These are phyloP conservation scores for Basipetospora chlamydospora DNA, from an alignment of 2,329 filamentous ascomycete genomes.

Conservation along the genomic window DNA sequence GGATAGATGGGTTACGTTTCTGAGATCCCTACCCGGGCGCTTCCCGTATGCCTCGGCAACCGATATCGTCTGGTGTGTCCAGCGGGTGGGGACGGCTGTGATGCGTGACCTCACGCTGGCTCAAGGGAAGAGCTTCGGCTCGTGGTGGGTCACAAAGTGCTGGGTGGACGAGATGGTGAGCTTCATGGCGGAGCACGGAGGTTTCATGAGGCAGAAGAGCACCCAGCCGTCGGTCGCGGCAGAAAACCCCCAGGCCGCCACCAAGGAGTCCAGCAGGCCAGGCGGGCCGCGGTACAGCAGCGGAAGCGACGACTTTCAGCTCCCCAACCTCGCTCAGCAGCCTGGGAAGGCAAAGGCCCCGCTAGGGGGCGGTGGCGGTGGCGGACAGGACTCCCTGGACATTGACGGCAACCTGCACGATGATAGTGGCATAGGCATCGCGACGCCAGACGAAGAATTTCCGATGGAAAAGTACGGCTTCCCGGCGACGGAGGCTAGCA, in stretches of 20 bases:
- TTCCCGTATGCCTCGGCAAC: constrained; percentile 62
- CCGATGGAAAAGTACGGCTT: constrained; percentile 44
- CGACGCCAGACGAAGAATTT: constrained; percentile 51
- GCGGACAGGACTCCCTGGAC: neutral
- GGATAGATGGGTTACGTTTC: constrained; percentile 63
- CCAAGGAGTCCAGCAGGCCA: constrained; percentile 20
- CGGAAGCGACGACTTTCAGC: constrained; percentile 25
- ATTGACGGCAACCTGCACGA: constrained; percentile 30
- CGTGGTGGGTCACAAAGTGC: constrained; percentile 91
- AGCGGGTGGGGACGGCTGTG: constrained; percentile 59
- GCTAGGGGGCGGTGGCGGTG: constrained; percentile 17
- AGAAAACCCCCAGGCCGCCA: constrained; percentile 19
- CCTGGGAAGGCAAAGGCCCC: constrained; percentile 35
- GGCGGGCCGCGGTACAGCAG: constrained; percentile 17
- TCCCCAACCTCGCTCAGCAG: constrained; percentile 31
- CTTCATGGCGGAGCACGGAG: constrained; percentile 80
- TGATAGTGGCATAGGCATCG: constrained; percentile 62
- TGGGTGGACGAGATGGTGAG: constrained; percentile 91
- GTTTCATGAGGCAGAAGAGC: constrained; percentile 56
- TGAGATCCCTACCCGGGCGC: constrained; percentile 50
- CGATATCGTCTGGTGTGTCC: constrained; percentile 63
- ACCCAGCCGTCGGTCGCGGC: constrained; percentile 16
- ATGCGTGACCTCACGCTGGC: constrained; percentile 70
- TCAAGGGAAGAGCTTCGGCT: constrained; percentile 68
- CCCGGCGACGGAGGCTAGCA: constrained; percentile 19